Evolutionary conservation across 768 basidiomycete genomes (phyloP).

Genomic region (Russula ochroleuca): DNA sequence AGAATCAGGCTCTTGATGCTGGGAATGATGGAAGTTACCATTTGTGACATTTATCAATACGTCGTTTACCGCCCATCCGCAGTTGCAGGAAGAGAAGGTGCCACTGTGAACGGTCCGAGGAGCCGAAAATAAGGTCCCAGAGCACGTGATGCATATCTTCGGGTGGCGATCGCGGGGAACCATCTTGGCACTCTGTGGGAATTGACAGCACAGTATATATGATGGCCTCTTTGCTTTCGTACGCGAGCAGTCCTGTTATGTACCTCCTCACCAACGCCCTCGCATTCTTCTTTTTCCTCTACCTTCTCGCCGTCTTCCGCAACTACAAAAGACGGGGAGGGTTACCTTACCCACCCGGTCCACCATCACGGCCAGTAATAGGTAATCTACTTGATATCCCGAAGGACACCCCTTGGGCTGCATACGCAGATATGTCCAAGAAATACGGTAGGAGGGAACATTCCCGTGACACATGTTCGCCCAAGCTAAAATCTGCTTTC

Average conservation of each 20-base stretch:
- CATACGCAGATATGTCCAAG: not conserved
- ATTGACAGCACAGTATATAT: no score
- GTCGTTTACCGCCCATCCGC: no score
- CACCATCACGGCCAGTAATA: not conserved
- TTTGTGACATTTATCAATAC: no score
- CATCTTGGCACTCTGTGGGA: no score
- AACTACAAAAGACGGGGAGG: not conserved
- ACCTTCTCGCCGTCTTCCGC: not conserved
- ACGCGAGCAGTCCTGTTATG: not conserved
- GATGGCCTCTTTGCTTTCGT: no score
- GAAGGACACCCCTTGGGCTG: not conserved
- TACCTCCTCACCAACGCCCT: not conserved
- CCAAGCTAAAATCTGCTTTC: not conserved
- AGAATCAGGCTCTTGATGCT: no score
- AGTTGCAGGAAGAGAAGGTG: no score
- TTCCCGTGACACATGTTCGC: not conserved
- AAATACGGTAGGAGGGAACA: not conserved
- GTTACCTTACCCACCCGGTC: conserved; percentile 7
- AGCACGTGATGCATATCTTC: no score
- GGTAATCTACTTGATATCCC: conserved; percentile 10
- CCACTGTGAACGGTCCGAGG: no score
- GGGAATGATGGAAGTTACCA: no score
- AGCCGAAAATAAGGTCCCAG: no score
- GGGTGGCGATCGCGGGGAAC: no score
- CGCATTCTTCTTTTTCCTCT: not conserved